These are phyloP conservation scores for Globisporangium echinulatum DNA, from an alignment of 352 stramenopile genomes.

Conservation along the genomic window DNA sequence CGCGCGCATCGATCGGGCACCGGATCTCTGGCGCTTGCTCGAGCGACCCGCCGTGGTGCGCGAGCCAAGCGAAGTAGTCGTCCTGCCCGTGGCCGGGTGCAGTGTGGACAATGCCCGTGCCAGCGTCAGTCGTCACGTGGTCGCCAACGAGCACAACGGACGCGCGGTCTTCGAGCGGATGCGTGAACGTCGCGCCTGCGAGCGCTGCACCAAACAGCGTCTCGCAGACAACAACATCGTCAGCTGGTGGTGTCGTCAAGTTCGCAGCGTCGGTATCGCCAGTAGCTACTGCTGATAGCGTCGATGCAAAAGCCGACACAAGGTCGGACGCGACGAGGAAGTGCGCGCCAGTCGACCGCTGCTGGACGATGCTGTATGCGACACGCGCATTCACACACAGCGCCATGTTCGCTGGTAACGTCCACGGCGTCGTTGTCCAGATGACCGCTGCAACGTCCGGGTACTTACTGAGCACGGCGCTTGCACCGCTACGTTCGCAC, in stretches of 20 bases:
- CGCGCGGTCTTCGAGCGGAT: constrained; percentile 85
- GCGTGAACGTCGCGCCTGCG: constrained; percentile 65
- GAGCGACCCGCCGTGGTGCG: constrained; percentile 24
- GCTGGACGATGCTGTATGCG: constrained; percentile 90
- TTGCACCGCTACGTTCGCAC: constrained; percentile 11
- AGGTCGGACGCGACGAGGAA: constrained; percentile 64
- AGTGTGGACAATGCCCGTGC: constrained; percentile 98
- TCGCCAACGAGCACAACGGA: constrained; percentile 90
- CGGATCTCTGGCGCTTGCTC: constrained; percentile 30
- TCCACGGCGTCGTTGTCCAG: constrained; percentile 99
- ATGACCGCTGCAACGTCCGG: constrained; percentile 67
- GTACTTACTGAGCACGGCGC: constrained; percentile 27
- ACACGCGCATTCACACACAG: constrained; percentile 94
- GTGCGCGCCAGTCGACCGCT: constrained; percentile 20
- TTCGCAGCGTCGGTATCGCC: neutral
- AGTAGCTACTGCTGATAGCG: constrained; percentile 7
- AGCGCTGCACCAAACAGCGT: constrained; percentile 54
- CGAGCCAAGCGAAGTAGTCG: constrained; percentile 86
- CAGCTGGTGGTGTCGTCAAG: constrained; percentile 1
- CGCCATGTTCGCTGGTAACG: constrained; percentile 96
- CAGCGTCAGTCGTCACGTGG: constrained; percentile 97
- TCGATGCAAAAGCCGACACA: constrained; percentile 33
- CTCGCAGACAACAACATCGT: constrained; percentile 45
- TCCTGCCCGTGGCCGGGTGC: constrained; percentile 97
- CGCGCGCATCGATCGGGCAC: constrained; percentile 63